Conservation (phyloP, 2,329 filamentous ascomycete species). For the Dothistroma septosporum region DNA sequence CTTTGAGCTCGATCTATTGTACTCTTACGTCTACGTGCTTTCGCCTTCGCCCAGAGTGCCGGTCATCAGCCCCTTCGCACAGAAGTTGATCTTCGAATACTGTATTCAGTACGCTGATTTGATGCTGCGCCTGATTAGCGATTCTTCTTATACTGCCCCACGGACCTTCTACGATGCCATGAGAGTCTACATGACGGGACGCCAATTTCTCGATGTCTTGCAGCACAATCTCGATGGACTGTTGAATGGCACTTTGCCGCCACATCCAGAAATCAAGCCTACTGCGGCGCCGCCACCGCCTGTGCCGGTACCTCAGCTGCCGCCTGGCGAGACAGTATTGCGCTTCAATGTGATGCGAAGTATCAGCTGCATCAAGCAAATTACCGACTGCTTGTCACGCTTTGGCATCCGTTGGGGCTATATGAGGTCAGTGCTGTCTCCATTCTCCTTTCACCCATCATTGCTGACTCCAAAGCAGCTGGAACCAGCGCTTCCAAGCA, state of each 20-base stretch:
- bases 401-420: conserved; percentile 49
- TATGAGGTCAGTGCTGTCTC: conserved; percentile 34
- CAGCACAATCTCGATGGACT: conserved; percentile 50
- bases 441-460: not conserved
- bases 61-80: conserved; percentile 68
- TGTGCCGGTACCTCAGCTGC: conserved; percentile 32
- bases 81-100: conserved; percentile 38
- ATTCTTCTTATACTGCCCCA: conserved; percentile 59
- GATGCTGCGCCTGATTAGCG: conserved; percentile 64
- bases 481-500: conserved; percentile 47
- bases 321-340: conserved; percentile 29
- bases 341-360: conserved; percentile 39
- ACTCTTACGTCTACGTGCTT: conserved; percentile 86
- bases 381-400: conserved; percentile 43
- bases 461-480: conserved; percentile 30
- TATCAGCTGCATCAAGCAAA: conserved; percentile 46
- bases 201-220: conserved; percentile 55
- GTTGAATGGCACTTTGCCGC: conserved; percentile 37
- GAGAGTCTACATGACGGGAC: conserved; percentile 68
- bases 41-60: conserved; percentile 74
- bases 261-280: conserved; percentile 39
- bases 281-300: conserved; percentile 34
- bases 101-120: conserved; percentile 55
- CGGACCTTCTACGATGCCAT: conserved; percentile 86
- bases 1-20: conserved; percentile 83